Evolutionary conservation across 495 filamentous ascomycete genomes (phyloP).

Genomic region (Cetradonia linearis): DNA sequence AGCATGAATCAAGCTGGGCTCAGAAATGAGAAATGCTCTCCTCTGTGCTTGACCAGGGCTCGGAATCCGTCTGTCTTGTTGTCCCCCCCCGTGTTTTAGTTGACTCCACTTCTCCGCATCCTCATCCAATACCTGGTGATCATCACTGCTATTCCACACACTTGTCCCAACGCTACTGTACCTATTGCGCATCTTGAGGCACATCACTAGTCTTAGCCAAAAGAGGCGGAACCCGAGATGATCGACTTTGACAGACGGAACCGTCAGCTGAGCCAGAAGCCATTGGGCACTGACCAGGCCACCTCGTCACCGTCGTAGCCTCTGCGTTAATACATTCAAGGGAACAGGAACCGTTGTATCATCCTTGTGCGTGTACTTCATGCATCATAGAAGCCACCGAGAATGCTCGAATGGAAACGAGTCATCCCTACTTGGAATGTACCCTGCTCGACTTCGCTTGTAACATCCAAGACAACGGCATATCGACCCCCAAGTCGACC

Average conservation of each 20-base stretch:
- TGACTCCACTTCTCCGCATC: conserved; percentile 5
- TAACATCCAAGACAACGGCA: not conserved
- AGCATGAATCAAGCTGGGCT: too few relatives aligned
- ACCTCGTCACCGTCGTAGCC: not conserved
- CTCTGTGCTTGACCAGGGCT: too few relatives aligned
- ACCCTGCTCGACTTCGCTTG: not conserved
- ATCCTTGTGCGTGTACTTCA: not conserved
- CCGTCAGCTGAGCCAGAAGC: conserved; percentile 6
- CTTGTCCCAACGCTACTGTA: not conserved
- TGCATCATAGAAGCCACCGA: not conserved
- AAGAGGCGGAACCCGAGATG: not conserved
- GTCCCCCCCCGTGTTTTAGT: not conserved
- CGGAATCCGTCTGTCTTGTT: too few relatives aligned
- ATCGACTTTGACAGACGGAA: conserved; percentile 7
- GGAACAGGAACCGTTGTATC: not conserved
- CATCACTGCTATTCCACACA: too few relatives aligned
- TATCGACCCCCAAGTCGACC: not conserved
- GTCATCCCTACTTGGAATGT: not conserved
- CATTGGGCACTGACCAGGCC: conserved; percentile 9
- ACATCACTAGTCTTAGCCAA: not conserved
- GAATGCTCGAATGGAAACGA: not conserved
- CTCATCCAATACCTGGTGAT: not conserved
- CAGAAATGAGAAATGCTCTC: not conserved
- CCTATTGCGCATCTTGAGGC: not conserved
- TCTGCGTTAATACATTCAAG: not conserved